These are phyloP conservation scores for Vachellia pachyceras DNA, from an alignment of 306 rosid species.

Conservation along the genomic window DNA sequence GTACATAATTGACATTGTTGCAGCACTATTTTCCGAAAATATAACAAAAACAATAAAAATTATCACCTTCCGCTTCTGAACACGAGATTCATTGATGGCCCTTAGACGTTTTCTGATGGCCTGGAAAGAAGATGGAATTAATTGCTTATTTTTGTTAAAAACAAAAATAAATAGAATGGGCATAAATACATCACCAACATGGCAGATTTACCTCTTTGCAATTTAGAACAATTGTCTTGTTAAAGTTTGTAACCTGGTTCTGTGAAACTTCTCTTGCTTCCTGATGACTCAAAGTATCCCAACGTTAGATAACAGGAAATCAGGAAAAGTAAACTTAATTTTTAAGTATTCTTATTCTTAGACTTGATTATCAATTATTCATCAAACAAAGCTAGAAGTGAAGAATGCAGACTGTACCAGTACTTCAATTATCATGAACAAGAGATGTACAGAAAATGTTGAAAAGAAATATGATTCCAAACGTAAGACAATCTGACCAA, in stretches of 20 bases:
- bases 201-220: slow-evolving; percentile 82
- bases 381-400: slow-evolving; percentile 27
- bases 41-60: slow-evolving; percentile 35
- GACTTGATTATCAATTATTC: slow-evolving; percentile 25
- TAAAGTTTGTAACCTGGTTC: slow-evolving; percentile 63
- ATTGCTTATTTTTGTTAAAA: neutral
- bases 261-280: slow-evolving; percentile 74
- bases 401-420: slow-evolving; percentile 28
- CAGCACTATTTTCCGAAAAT: slow-evolving; percentile 28
- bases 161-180: slow-evolving; percentile 10
- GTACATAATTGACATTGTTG: slow-evolving; percentile 1
- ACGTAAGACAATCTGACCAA: slow-evolving; percentile 1
- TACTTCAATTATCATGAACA: slow-evolving; percentile 25
- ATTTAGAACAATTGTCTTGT: slow-evolving; percentile 64
- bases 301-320: slow-evolving; percentile 35
- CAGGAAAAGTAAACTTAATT: neutral
- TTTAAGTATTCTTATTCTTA: slow-evolving; percentile 5
- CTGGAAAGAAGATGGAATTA: slow-evolving; percentile 55
- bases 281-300: slow-evolving; percentile 55
- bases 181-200: slow-evolving; percentile 29
- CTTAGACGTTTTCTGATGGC: slow-evolving; percentile 82
- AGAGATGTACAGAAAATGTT: neutral
- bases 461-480: neutral
- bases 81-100: slow-evolving; percentile 96
- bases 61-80: slow-evolving; percentile 91